Conservation (phyloP, 768 basidiomycete species). For the Boletus rubropictus region DNA sequence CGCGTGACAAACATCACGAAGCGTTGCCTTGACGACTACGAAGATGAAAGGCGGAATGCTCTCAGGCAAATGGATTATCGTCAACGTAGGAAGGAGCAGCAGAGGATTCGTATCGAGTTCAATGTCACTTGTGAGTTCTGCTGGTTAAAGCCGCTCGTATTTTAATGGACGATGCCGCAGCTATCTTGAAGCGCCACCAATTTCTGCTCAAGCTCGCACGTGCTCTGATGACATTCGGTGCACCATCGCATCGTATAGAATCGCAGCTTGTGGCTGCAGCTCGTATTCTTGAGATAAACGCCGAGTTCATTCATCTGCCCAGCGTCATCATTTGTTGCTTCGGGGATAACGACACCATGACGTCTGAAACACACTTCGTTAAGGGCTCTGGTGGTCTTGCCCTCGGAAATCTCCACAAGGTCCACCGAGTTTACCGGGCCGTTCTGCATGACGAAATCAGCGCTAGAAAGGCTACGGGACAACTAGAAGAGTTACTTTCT, state of each 20-base stretch:
- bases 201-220: conserved; percentile 84
- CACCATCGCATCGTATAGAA: conserved; percentile 91
- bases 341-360: conserved; percentile 83
- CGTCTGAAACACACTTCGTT: conserved; percentile 85
- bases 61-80: conserved; percentile 65
- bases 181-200: conserved; percentile 73
- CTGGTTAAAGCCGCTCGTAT: not conserved
- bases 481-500: conserved; percentile 57
- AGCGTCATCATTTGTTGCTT: conserved; percentile 83
- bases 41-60: conserved; percentile 56
- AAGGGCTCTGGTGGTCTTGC: conserved; percentile 73
- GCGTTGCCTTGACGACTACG: conserved; percentile 49
- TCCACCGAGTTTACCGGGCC: conserved; percentile 77
- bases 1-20: conserved; percentile 53
- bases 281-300: conserved; percentile 82
- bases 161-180: conserved; percentile 32
- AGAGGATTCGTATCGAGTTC: conserved; percentile 64
- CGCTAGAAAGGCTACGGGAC: conserved; percentile 65
- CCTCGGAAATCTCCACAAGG: conserved; percentile 78
- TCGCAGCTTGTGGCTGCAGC: conserved; percentile 87
- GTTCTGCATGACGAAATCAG: conserved; percentile 92
- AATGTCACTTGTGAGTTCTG: conserved; percentile 59
- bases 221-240: conserved; percentile 86
- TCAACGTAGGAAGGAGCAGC: conserved; percentile 57
- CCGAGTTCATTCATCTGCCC: conserved; percentile 85